Evolutionary conservation across 2,329 filamentous ascomycete genomes (phyloP), one percentile per base, ranked within the genome.

Genomic region (Apiospora aurea): DNA sequence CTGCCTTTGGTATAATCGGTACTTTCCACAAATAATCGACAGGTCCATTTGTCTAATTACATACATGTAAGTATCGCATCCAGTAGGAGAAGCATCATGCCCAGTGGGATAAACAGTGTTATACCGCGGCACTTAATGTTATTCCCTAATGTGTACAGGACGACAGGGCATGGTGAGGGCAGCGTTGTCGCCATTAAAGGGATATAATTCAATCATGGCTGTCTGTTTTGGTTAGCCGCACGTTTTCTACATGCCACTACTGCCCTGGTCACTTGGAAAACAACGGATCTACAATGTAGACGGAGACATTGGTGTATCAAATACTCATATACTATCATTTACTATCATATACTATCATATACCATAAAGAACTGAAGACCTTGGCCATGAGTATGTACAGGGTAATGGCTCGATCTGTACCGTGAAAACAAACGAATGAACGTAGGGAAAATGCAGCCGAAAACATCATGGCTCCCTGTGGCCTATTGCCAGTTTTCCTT

Each of bases 291-390:
- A 49, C 46, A n/a, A n/a, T 6, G 21, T n/a, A n/a, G 46, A 8
- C 2, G 11, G 29, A 26, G 24, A 14, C 24, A 34, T 57, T 34
- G 51, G 26, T 57, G 14, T 34, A 57, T 57, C 14, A 57, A 57
- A 57, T 34, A 34, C 51, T 57, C 51, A 57, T 57, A 8, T 57
- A 57, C 51, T 34, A 57, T 57, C 51, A 34, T 57, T 57, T 34
- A 34, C 14, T 57, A 34, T 57, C 51, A 57, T 34, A 18, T 34
- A 34, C 14, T 57, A 34, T 57, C 51, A 57, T 34, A 18, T 34
- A 57, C 51, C 29, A 38, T 38, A 13, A 10, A 64, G 16, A 64
- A 34, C 14, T 34, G 26, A 64, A 38, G 53, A 64, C 18, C 53
- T 2, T 38, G n/a, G 16, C 29, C 53, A 64, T 38, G 8, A 64